phyloP scores from a whole-genome alignment of 2,329 filamentous ascomycete species.

The Sporothrix variecibatus region DNA sequence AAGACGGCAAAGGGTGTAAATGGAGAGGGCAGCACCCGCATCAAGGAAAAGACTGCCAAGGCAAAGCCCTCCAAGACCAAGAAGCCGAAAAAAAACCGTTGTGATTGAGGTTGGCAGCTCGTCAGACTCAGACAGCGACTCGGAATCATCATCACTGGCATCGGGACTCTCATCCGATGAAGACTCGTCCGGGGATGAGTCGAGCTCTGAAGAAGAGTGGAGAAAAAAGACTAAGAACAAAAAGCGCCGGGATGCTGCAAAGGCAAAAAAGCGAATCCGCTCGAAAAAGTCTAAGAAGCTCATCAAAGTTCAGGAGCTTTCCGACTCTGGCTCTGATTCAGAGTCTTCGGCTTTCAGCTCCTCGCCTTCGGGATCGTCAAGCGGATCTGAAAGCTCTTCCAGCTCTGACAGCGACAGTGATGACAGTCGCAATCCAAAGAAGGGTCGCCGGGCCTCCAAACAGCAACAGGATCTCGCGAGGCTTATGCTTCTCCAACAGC shows the following conservation, averaged over 20 bases:
- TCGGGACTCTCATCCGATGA: constrained; percentile 29
- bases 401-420: constrained; percentile 27
- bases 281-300: constrained; percentile 37
- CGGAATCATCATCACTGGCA: constrained; percentile 16
- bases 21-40: constrained; percentile 19
- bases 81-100: constrained; percentile 35
- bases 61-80: constrained; percentile 36
- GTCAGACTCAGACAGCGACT: constrained; percentile 19
- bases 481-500: constrained; percentile 21
- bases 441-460: background rate
- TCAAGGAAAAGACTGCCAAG: constrained; percentile 34
- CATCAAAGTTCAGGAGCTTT: constrained; percentile 29
- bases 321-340: constrained; percentile 27
- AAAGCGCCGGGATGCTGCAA: constrained; percentile 37
- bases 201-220: constrained; percentile 32
- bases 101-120: constrained; percentile 28
- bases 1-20: constrained; percentile 31
- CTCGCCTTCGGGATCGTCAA: constrained; percentile 26
- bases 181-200: constrained; percentile 32
- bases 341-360: background rate
- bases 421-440: background rate
- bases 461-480: constrained; percentile 22
- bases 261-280: constrained; percentile 36
- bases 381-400: constrained; percentile 30
- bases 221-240: constrained; percentile 36